Evolutionary conservation across 2,329 filamentous ascomycete genomes (phyloP), one percentile per base, ranked within the genome.

Genomic region (Aspergillus sp.): DNA sequence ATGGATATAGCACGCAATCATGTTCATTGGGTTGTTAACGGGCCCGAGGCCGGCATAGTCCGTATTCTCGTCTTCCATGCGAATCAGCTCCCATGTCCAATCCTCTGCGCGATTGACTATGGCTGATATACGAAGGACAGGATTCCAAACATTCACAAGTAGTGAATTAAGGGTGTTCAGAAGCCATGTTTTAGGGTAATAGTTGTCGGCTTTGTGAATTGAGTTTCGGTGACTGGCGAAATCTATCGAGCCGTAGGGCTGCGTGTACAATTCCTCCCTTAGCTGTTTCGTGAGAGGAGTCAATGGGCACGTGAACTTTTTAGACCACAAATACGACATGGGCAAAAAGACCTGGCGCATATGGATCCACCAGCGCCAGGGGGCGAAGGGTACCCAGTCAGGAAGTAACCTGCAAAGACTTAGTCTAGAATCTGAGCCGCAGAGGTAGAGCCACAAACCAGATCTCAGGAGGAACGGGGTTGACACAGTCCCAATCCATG

Each of bases 351-450:
- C 93, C 75, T 90, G 87, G n/a, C 95, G 91, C 75, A 97, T 97
- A 68, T 99, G 95, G 68, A 98, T 90, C 93, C 93, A 97, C 93
- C 93, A 97, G 64, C 91, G 82, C 91, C 92, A 96, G 0, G 93
- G 93, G 5, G 91, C 87, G 69, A 96, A 83, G 1, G 93, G 93
- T 3, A 91, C 83, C 91, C 91, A 96, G 73, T 96, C 90, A 0
- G 93, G 93, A 3, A 97, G 78, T 41, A 96, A 81, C 81, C 80
- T 82, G 55, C 4, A 37, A 51, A 46, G 6, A 52, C 44, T 62
- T 52, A 69, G 59, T 33, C 52, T 25, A 35, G 39, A 35, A 31
- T 40, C 37, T 12, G 27, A 47, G 7, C 52, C 52, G 8, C 15
- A 21, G 19, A 47, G 40, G 27, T 19, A 27, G 35, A 45, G 15